These are phyloP conservation scores for Yarrowia alimentaria DNA, from an alignment of 805 yeast genomes.

Conservation along the genomic window DNA sequence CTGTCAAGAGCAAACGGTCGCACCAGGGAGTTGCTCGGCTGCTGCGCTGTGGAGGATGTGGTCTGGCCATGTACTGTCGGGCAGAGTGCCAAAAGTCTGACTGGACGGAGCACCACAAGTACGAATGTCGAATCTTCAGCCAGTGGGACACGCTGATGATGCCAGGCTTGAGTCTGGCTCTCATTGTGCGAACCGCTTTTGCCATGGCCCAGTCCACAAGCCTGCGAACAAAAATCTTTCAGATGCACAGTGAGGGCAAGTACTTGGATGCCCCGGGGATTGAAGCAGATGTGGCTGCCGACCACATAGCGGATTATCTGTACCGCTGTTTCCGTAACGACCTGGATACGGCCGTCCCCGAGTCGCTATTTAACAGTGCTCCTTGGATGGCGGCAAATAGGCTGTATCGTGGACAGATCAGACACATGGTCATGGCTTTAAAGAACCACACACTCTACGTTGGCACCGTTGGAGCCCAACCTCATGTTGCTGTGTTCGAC, in stretches of 20 bases:
- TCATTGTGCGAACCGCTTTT: slow-evolving; percentile 11
- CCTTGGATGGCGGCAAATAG: slow-evolving; percentile 17
- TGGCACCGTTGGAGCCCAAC: slow-evolving; percentile 15
- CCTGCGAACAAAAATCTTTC: slow-evolving; percentile 1
- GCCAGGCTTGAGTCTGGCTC: slow-evolving; percentile 17
- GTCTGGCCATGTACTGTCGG: slow-evolving; percentile 25
- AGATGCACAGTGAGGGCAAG: slow-evolving; percentile 23
- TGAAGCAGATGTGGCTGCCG: too few relatives aligned
- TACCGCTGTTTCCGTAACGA: not conserved
- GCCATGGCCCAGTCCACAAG: slow-evolving; percentile 20
- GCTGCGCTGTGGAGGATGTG: slow-evolving; percentile 26
- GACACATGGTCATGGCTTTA: slow-evolving; percentile 7
- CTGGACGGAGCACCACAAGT: slow-evolving; percentile 22
- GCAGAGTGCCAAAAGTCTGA: slow-evolving; percentile 20
- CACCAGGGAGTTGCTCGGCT: slow-evolving; percentile 21
- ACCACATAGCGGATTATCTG: slow-evolving; percentile 1
- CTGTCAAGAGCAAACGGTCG: slow-evolving; percentile 21
- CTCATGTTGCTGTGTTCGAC: slow-evolving; percentile 16
- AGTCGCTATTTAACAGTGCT: slow-evolving; percentile 8
- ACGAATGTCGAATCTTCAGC: slow-evolving; percentile 20
- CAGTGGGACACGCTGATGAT: slow-evolving; percentile 1
- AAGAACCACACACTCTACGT: slow-evolving; percentile 17
- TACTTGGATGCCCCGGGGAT: too few relatives aligned
- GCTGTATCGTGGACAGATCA: not conserved
- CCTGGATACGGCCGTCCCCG: not conserved